Percentiles rank a stretch among this genome's conserved stretches.
phyloP scores from a whole-genome alignment of 1,139 yeast genomes.

The Kurtzmaniella quercitrusa region DNA sequence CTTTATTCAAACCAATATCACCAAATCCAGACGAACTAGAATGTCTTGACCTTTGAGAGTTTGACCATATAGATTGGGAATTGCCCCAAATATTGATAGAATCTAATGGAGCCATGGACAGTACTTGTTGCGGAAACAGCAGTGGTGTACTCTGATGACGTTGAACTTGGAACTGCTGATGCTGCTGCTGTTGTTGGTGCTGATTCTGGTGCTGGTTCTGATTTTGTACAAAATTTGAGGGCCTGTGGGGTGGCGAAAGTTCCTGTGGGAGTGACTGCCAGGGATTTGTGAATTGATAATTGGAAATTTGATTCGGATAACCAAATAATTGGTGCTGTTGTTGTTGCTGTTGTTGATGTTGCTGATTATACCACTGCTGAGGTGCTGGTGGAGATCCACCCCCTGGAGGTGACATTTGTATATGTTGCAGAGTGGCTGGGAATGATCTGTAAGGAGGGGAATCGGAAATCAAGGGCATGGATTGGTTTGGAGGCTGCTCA shows the following conservation, averaged over 20 bases:
- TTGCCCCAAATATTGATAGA: slow-evolving; percentile 12
- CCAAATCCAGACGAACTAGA: slow-evolving; percentile 2
- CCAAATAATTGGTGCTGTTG: not conserved
- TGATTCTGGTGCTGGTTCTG: not conserved
- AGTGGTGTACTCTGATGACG: slow-evolving; percentile 1
- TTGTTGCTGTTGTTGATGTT: slow-evolving; percentile 21
- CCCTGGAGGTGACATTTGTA: not conserved
- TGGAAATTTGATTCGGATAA: not conserved
- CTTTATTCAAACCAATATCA: not conserved
- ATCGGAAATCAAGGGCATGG: not conserved
- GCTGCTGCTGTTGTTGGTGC: not conserved
- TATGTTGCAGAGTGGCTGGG: not conserved
- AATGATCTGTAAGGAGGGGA: not conserved
- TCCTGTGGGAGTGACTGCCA: slow-evolving; percentile 5
- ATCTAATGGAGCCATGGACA: slow-evolving; percentile 7
- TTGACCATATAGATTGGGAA: slow-evolving; percentile 6
- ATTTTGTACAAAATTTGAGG: not conserved
- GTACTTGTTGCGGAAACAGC: slow-evolving; percentile 3
- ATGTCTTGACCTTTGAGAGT: not conserved
- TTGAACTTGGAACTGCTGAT: slow-evolving; percentile 4
- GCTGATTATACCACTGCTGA: slow-evolving; percentile 21
- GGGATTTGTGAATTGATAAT: slow-evolving; percentile 8
- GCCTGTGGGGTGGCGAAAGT: not conserved
- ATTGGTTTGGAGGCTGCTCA: not conserved
- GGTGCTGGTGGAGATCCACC: slow-evolving; percentile 1